These are phyloP conservation scores for Fusarium algeriense DNA, from an alignment of 2,329 filamentous ascomycete genomes.

Conservation along the genomic window DNA sequence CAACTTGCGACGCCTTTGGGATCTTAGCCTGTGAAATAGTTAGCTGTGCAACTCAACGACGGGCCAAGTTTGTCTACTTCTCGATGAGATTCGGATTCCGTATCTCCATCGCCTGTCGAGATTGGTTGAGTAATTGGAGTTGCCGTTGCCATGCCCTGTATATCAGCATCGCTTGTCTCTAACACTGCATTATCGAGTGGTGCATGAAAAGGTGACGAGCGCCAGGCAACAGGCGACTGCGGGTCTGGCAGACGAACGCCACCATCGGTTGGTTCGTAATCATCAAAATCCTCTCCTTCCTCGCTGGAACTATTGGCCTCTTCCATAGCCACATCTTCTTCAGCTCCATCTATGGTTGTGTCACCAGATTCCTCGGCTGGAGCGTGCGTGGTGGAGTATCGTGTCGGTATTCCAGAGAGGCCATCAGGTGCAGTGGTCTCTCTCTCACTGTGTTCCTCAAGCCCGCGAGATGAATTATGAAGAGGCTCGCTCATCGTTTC, in stretches of 20 bases:
- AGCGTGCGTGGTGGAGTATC: neutral
- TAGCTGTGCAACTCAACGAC: constrained; percentile 20
- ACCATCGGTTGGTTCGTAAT: constrained; percentile 68
- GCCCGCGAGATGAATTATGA: neutral
- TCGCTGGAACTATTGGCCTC: constrained; percentile 36
- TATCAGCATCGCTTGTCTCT: constrained; percentile 47
- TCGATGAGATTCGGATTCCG: constrained; percentile 49
- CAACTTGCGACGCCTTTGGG: constrained; percentile 4
- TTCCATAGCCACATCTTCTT: constrained; percentile 44
- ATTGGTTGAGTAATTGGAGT: constrained; percentile 48
- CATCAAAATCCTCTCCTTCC: constrained; percentile 57
- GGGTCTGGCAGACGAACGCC: constrained; percentile 30
- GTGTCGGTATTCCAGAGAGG: neutral
- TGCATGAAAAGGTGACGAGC: constrained; percentile 14
- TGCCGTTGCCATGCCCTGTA: constrained; percentile 40
- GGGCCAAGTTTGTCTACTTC: constrained; percentile 58
- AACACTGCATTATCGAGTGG: constrained; percentile 39
- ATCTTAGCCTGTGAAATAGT: constrained; percentile 41
- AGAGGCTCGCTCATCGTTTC: neutral
- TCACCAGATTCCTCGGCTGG: neutral
- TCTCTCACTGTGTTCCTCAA: neutral
- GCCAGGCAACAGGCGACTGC: constrained; percentile 10
- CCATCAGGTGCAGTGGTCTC: neutral
- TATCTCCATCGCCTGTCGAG: constrained; percentile 46
- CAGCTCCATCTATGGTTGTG: constrained; percentile 1